A percentile compares a stretch with the other conserved stretches of the same genome.
Evolutionary conservation across 805 yeast genomes (phyloP).

Genomic region (Cyberlindnera samutprakarnensis): DNA sequence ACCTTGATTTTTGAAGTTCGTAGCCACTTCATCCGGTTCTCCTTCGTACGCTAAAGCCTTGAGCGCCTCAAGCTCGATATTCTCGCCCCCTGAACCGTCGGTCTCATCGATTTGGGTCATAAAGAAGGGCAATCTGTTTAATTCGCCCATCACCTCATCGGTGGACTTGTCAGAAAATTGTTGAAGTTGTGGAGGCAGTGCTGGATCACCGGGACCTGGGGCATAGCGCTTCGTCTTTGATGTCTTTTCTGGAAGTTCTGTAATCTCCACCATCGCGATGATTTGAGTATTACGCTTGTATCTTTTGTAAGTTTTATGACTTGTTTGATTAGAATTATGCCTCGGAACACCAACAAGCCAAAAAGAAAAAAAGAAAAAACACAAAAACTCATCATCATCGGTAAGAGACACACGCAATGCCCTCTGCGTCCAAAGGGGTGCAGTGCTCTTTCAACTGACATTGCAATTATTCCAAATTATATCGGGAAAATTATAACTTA

Average conservation of each 20-base stretch:
- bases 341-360: not conserved
- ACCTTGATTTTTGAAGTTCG: constrained; percentile 87
- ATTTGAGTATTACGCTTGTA: not conserved
- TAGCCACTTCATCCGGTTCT: constrained; percentile 86
- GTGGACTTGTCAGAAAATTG: constrained; percentile 53
- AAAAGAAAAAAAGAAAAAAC: not conserved
- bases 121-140: constrained; percentile 85
- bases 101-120: constrained; percentile 81
- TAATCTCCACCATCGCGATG: constrained; percentile 9
- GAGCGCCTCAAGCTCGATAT: constrained; percentile 74
- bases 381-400: no score
- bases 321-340: not conserved
- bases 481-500: no score
- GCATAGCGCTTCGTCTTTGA: constrained; percentile 30
- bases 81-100: constrained; percentile 72
- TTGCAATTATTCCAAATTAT: no score
- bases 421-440: no score
- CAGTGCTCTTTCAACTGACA: no score
- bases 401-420: no score
- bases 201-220: constrained; percentile 56
- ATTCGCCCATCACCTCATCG: constrained; percentile 69
- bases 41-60: constrained; percentile 92
- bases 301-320: no score
- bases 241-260: constrained; percentile 10
- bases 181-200: constrained; percentile 74